Conservation (phyloP, 768 basidiomycete genomes). For the Boletales sp. region DNA sequence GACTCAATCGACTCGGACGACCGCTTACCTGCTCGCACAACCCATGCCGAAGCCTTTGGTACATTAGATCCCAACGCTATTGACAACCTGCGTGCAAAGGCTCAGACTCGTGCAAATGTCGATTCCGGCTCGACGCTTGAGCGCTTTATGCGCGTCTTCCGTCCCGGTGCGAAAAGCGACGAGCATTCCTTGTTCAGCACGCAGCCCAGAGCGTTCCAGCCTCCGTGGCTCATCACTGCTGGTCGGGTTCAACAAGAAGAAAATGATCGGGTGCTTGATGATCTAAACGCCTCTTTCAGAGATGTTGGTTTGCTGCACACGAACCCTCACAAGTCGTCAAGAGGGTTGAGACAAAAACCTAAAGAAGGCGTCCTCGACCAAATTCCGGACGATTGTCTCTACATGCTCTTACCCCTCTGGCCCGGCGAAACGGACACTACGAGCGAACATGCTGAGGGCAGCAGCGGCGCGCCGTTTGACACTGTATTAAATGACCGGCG, state of each 20-base stretch:
- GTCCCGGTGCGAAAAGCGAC: conserved; percentile 16
- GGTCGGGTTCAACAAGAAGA: conserved; percentile 65
- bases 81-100: conserved; percentile 40
- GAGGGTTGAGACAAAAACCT: conserved; percentile 16
- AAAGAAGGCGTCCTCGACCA: conserved; percentile 49
- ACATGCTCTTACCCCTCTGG: conserved; percentile 87
- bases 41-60: conserved; percentile 61
- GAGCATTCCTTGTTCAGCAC: conserved; percentile 20
- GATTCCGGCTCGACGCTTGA: conserved; percentile 19
- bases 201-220: conserved; percentile 35
- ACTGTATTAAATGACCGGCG: conserved; percentile 50
- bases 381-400: conserved; percentile 65
- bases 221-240: conserved; percentile 65
- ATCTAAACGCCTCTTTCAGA: conserved; percentile 72
- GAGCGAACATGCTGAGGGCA: conserved; percentile 18
- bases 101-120: conserved; percentile 20
- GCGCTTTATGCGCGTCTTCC: conserved; percentile 24
- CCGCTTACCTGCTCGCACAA: conserved; percentile 43
- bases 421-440: conserved; percentile 64
- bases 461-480: conserved; percentile 33
- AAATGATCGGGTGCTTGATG: conserved; percentile 62
- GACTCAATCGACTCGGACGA: conserved; percentile 26
- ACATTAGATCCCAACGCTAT: conserved; percentile 54
- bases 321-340: conserved; percentile 33
- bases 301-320: conserved; percentile 76